Base-by-base conservation (phyloP, 306 rosid genomes). In the Prosopis cineraria region DNA sequence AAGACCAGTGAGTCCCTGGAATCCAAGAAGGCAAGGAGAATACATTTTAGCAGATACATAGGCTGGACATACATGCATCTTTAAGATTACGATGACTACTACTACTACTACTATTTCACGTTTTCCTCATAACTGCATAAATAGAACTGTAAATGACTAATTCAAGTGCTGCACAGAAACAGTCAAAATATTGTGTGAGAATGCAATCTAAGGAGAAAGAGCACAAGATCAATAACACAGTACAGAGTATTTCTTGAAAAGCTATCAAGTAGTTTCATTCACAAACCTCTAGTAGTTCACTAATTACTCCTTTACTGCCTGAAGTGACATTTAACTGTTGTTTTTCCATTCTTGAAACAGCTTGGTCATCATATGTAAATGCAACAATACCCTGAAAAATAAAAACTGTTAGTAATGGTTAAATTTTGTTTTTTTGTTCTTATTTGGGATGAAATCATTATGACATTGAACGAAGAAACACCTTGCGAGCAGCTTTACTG, bases 401-500 rank as follows among this genome's bases (percentile, higher is more conserved):
- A 56, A 20, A 70, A 62, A 76, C 72, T 19, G 69, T 44, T 33
- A 64, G 59, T 77, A 75, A 78, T 43, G n/a, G 66, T 78, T 30
- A 58, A 70, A 30, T 56, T 10, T 55, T 56, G 14, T 14, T 56
- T 4, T 55, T 22, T 55, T 55, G 20, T 4, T 55, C 10, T 55
- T 55, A 20, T 8, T 10, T 10, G 12, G 58, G 58, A 62, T 62
- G 30, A 4, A 77, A 64, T 53, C 44, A 58, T 72, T 22, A 63
- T 19, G 43, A 76, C 78, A 68, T 63, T 60, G 56, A 73, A 79
- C 58, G 52, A 76, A 80, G 50, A 81, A 69, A 56, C 80, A 94
- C 97, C 98, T 94, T 90, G 85, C 93, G 96, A 2, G 98, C 98
- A 70, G 93, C 97, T 89, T 88, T 91, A 83, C 98, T 95, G 88